Base-by-base conservation (phyloP, 768 basidiomycete species). In the Leccinum variicolor region DNA sequence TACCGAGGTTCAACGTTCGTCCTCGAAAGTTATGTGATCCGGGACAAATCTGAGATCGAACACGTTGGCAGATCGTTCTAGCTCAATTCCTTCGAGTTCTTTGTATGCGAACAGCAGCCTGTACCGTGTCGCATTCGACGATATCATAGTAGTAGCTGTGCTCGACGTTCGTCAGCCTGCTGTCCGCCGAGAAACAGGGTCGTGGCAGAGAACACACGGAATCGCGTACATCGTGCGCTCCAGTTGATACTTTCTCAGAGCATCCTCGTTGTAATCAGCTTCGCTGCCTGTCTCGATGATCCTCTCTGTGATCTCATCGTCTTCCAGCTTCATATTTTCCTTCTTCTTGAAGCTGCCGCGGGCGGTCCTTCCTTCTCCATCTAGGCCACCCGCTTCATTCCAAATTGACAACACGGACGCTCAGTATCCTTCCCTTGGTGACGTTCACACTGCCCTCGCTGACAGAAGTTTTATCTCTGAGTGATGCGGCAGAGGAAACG, bases 41-140 rank as follows among this genome's bases (percentile, higher is more conserved):
- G 94, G 92, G 13, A 96, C 93, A 71, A 90, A 98, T 70, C 95
- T 96, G 33, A 99, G 74, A 69, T 99, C 92, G 58, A 99, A 89
- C 7, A 98, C 82, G 69, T 99, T 99, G 3, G 97, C 96, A 1
- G 96, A 97, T 29, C 94, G 85, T 26, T 98, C 97, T 15, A 98
- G 82, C 70, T 99, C 97, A 2, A 96, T 92, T 15, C 94, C 94
- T 62, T 98, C 91, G 25, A 98, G 81, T 69, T 98, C 94, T 73
- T 67, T 89, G 89, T 29, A 95, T 84, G 67, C 93, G 86, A 2
- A 82, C 77, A 9, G 94, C 92, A 4, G 94, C 81, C 33, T 85
- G 80, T 8, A 82, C 77, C 1, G 87, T 80, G 65, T 95, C 90
- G 73, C 93, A 98, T 53, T 91, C 90, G 2, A 93, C 86, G 54